phyloP scores from a whole-genome alignment of 768 basidiomycete genomes.

The Tricholoma hemisulphureum region DNA sequence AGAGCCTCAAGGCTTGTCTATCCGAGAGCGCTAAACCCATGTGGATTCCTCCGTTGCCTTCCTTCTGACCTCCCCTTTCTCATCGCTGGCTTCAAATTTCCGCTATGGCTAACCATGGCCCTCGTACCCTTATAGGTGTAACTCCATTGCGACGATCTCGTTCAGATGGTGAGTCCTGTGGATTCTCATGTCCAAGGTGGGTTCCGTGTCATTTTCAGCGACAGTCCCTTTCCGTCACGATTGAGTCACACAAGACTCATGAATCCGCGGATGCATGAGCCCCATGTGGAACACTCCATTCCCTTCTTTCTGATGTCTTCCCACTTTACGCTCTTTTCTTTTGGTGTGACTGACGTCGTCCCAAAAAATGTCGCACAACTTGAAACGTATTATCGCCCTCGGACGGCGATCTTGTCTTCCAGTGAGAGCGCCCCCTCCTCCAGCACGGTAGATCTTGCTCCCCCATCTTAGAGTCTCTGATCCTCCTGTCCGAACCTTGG shows the following conservation, averaged over 20 bases:
- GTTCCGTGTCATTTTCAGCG: neutral
- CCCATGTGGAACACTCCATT: constrained; percentile 52
- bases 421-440: too few species aligned
- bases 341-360: neutral
- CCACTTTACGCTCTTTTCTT: neutral
- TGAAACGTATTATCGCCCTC: neutral
- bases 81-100: constrained; percentile 5
- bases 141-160: neutral
- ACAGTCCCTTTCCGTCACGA: neutral
- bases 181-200: constrained; percentile 1
- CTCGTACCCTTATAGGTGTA: neutral
- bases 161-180: neutral
- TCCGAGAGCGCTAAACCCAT: constrained; percentile 41
- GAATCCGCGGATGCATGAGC: constrained; percentile 23
- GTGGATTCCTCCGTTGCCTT: constrained; percentile 69
- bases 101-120: constrained; percentile 21
- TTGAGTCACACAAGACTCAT: constrained; percentile 13
- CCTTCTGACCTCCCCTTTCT: constrained; percentile 42
- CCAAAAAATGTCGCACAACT: neutral
- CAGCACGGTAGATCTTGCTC: too few species aligned
- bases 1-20: constrained; percentile 25
- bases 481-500: too few species aligned
- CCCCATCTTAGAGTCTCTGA: too few species aligned
- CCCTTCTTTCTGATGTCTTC: constrained; percentile 52
- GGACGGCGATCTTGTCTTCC: neutral